Evolutionary conservation across 305 asterid genomes (phyloP), one percentile per base, ranked within the genome.

Genomic region (Plantago lanceolata): DNA sequence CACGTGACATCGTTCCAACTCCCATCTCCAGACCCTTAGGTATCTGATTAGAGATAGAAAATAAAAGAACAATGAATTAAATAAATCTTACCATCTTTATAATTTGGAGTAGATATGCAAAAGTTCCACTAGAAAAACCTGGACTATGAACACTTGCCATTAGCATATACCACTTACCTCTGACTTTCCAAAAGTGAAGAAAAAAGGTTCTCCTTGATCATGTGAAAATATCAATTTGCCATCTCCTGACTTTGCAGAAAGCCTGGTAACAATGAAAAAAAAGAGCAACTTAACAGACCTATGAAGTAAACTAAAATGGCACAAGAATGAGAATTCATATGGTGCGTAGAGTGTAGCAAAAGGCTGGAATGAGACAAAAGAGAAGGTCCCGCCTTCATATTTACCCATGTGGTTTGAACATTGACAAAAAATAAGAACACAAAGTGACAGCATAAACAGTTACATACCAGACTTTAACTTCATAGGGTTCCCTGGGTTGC

Each of bases 1-100:
- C 90, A 58, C 86, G 81, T 63, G 97, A 68, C 98, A 89, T 93
- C 59, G 94, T 81, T 66, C 90, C 89, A 24, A 85, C 85, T 73
- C 94, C 98, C 90, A 93, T 88, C 84, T 93, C 97, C 67, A 93
- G 97, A 69, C 97, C 98, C 73, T 85, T 78, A 49, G 98, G 96
- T 63, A 89, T 83, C 98, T 93, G 66, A 15, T 35, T 67, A 68
- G 75, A 53, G 70, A 48, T 60, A 60, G 59, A 77, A 26, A 33
- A 33, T 1, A 75, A 69, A 19, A 28, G 21, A 29, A n/a, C 29
- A 43, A 55, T 16, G 52, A 50, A 24, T 20, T 45, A 33, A 54
- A 65, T 37, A 57, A 26, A 51, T 45, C 26, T 67, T 64, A 19
- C 52, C 54, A 63, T 56, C 72, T 50, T 56, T n/a, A 33, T 35